Percentiles rank a stretch among this genome's conserved stretches.
Conservation (phyloP, 176 grass and related monocot species). For the Eragrostis nindensis region DNA sequence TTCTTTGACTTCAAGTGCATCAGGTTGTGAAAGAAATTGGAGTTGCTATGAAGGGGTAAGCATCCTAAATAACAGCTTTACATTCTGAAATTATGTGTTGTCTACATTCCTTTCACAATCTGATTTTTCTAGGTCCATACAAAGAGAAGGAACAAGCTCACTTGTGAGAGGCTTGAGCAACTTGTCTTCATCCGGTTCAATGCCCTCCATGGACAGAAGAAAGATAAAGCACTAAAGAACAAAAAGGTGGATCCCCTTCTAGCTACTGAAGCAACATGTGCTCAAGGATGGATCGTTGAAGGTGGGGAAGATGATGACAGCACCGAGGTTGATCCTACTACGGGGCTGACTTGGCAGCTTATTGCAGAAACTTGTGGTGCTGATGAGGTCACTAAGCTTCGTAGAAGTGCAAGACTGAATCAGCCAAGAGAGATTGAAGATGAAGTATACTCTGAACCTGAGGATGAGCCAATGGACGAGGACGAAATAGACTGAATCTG, state of each 20-base stretch:
- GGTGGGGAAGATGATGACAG: not conserved
- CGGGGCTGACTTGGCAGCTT: not conserved
- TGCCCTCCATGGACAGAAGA: not conserved
- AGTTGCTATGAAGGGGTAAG: too few species aligned
- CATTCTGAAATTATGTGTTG: too few species aligned
- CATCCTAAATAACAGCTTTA: too few species aligned
- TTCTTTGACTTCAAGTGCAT: too few species aligned
- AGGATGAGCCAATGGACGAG: not conserved
- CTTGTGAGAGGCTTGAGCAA: not conserved
- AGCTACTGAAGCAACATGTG: not conserved
- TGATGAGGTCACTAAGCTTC: not conserved
- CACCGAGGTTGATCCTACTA: not conserved
- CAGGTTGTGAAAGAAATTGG: too few species aligned
- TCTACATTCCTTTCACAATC: too few species aligned
- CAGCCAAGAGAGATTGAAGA: not conserved
- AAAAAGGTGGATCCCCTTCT: not conserved
- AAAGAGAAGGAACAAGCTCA: not conserved
- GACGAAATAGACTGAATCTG: not conserved
- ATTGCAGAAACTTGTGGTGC: not conserved
- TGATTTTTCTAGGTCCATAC: not conserved
- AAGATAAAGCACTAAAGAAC: not conserved
- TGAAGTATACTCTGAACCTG: not conserved
- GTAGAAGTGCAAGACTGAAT: not conserved
- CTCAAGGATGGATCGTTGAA: not conserved
- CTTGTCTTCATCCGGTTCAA: slow-evolving; percentile 12